These are phyloP conservation scores for Caloboletus firmus DNA, from an alignment of 1,284 basidiomycete genomes.

Conservation along the genomic window DNA sequence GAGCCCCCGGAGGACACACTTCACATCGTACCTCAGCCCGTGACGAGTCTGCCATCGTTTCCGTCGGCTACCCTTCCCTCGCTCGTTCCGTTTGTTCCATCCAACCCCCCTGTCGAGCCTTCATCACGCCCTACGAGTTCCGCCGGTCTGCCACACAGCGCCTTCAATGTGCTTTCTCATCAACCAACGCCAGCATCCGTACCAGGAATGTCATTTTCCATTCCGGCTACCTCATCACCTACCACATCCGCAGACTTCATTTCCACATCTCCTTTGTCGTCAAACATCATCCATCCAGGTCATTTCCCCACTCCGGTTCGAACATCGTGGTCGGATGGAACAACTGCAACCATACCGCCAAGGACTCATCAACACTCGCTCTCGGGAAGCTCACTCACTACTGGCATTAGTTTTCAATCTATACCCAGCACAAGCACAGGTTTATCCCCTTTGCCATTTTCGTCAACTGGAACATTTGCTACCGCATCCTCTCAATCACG, in stretches of 20 bases:
- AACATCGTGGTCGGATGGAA: conserved; percentile 33
- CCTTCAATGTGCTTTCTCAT: conserved; percentile 30
- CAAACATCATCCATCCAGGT: conserved; percentile 19
- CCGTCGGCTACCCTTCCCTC: conserved; percentile 23
- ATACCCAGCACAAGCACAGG: conserved; percentile 35
- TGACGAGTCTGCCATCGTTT: conserved; percentile 30
- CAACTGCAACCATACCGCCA: conserved; percentile 24
- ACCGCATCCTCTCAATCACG: conserved; percentile 28
- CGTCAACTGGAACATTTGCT: conserved; percentile 34
- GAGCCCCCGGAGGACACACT: conserved; percentile 61
- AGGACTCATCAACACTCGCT: conserved; percentile 38
- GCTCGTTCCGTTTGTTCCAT: conserved; percentile 28
- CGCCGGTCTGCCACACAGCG: conserved; percentile 30
- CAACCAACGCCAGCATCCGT: conserved; percentile 27
- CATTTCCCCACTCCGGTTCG: conserved; percentile 28
- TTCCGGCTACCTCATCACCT: conserved; percentile 19
- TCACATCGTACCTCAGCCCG: conserved; percentile 31
- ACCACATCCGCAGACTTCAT: conserved; percentile 28
- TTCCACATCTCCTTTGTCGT: conserved; percentile 21
- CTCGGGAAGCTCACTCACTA: conserved; percentile 37
- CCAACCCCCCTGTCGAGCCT: conserved; percentile 36
- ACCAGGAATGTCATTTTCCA: conserved; percentile 22
- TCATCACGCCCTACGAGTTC: conserved; percentile 47
- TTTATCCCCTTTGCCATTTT: conserved; percentile 34
- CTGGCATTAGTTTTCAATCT: conserved; percentile 34